These are phyloP conservation scores for Lagenidium sp. DNA, from an alignment of 352 stramenopile species.

Conservation along the genomic window DNA sequence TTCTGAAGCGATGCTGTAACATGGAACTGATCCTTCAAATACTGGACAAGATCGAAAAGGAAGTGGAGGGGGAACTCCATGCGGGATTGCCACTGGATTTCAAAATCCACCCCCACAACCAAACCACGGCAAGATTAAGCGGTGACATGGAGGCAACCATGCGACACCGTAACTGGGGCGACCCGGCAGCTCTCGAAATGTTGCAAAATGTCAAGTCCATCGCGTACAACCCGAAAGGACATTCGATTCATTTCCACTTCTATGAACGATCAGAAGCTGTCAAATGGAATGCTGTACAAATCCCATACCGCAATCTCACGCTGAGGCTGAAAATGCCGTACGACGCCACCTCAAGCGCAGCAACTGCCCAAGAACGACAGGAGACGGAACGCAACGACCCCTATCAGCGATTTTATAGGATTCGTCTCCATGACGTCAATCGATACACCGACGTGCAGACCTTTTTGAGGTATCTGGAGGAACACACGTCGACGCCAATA, in stretches of 20 bases:
- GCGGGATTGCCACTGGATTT: background rate
- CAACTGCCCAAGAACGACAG: background rate
- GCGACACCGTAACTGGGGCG: background rate
- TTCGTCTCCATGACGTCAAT: conserved; percentile 3
- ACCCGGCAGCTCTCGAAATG: background rate
- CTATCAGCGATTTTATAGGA: conserved; percentile 3
- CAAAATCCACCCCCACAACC: conserved; percentile 5
- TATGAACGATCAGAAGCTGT: background rate
- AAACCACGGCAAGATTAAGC: background rate
- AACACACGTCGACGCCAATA: conserved; percentile 1
- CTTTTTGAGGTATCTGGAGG: background rate
- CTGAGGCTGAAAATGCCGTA: background rate
- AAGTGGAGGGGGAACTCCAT: conserved; percentile 5
- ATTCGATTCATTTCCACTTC: conserved; percentile 8
- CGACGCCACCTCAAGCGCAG: background rate
- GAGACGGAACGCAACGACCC: too few species aligned
- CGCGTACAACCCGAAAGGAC: background rate
- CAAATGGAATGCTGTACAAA: background rate
- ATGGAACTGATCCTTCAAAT: conserved; percentile 2
- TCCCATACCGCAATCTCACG: conserved; percentile 1
- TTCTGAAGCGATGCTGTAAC: conserved; percentile 11
- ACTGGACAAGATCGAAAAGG: background rate
- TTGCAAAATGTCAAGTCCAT: conserved; percentile 1
- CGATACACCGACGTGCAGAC: background rate
- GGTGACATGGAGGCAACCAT: background rate